Percentiles rank a stretch among this genome's conserved stretches.
Evolutionary conservation across 2,329 filamentous ascomycete genomes (phyloP).

Genomic region (Helminthosporium solani): DNA sequence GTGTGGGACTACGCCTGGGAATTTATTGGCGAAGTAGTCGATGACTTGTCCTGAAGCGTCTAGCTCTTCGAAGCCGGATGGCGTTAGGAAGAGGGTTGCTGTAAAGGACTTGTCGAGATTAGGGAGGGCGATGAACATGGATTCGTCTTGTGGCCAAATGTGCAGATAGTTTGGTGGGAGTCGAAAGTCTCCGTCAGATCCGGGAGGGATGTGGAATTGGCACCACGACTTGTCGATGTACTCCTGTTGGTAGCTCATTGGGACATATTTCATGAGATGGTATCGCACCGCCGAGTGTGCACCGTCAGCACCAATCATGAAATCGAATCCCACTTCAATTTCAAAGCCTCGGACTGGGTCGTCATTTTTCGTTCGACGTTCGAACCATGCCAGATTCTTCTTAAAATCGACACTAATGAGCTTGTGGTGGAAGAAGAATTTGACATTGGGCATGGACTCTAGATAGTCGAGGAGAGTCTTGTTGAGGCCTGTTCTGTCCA

Average conservation of each 20-base stretch:
- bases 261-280: slow-evolving; percentile 92
- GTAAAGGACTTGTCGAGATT: slow-evolving; percentile 88
- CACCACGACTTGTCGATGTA: slow-evolving; percentile 98
- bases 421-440: slow-evolving; percentile 90
- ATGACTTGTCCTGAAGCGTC: slow-evolving; percentile 64
- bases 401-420: slow-evolving; percentile 86
- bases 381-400: slow-evolving; percentile 81
- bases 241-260: slow-evolving; percentile 87
- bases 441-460: slow-evolving; percentile 83
- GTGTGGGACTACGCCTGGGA: slow-evolving; percentile 75
- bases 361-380: slow-evolving; percentile 48
- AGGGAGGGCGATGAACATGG: slow-evolving; percentile 99
- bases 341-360: slow-evolving; percentile 50
- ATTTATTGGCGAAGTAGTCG: slow-evolving; percentile 76
- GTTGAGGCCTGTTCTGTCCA: slow-evolving; percentile 83
- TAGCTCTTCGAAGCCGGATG: slow-evolving; percentile 66
- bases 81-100: slow-evolving; percentile 87
- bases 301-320: slow-evolving; percentile 92
- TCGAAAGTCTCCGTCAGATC: slow-evolving; percentile 58
- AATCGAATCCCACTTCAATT: slow-evolving; percentile 82
- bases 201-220: slow-evolving; percentile 78
- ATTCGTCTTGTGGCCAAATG: slow-evolving; percentile 91
- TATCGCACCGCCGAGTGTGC: slow-evolving; percentile 89
- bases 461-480: slow-evolving; percentile 79
- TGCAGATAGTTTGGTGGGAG: slow-evolving; percentile 93